phyloP scores from a whole-genome alignment of 768 basidiomycete species.

The Rhodotorula toruloides region DNA sequence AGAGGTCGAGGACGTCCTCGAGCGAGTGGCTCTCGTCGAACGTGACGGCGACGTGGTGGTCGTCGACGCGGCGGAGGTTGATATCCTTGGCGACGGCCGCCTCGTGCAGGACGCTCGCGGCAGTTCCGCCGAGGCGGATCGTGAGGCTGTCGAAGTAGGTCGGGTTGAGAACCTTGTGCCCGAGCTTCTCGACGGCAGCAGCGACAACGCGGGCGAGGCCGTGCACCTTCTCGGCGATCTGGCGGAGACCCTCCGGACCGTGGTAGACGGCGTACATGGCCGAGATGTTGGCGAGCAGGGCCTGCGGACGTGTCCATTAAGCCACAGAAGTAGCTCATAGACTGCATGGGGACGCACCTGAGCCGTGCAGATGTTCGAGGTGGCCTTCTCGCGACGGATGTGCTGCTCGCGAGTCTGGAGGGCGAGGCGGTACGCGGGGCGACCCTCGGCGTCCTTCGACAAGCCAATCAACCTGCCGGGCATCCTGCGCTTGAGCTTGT shows the following conservation, averaged over 20 bases:
- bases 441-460: slow-evolving; percentile 75
- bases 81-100: slow-evolving; percentile 62
- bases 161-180: slow-evolving; percentile 60
- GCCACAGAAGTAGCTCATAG: neutral
- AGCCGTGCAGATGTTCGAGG: slow-evolving; percentile 96
- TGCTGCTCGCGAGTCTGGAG: slow-evolving; percentile 70
- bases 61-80: slow-evolving; percentile 76
- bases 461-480: slow-evolving; percentile 93
- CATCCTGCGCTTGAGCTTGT: slow-evolving; percentile 92
- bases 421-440: slow-evolving; percentile 83
- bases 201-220: slow-evolving; percentile 73
- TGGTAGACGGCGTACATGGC: slow-evolving; percentile 96
- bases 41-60: slow-evolving; percentile 72
- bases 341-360: neutral
- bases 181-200: slow-evolving; percentile 61
- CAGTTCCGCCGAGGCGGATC: slow-evolving; percentile 56
- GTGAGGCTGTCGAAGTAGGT: slow-evolving; percentile 88
- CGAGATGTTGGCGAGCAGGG: slow-evolving; percentile 96
- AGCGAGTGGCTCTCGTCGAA: slow-evolving; percentile 84
- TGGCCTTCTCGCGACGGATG: slow-evolving; percentile 86
- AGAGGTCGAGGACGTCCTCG: slow-evolving; percentile 65
- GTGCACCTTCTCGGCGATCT: slow-evolving; percentile 88
- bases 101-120: slow-evolving; percentile 62
- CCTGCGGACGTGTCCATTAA: slow-evolving; percentile 54
- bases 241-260: slow-evolving; percentile 74